Conservation (phyloP, 352 stramenopile species). For the Globisporangium cederbergense region DNA sequence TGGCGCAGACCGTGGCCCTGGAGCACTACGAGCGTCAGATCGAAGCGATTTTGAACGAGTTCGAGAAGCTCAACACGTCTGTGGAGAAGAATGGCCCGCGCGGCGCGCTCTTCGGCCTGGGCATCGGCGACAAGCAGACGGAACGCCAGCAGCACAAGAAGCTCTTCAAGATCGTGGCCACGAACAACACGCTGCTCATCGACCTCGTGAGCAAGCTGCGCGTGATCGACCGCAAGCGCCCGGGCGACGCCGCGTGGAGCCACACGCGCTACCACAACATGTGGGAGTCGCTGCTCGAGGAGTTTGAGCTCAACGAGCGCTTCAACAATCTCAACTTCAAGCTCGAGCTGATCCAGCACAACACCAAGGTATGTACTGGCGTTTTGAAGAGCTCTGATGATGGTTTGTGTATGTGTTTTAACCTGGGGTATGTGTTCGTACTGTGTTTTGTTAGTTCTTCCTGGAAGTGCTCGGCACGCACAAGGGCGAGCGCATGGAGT, state of each 20-base stretch:
- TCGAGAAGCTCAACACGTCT: conserved; percentile 91
- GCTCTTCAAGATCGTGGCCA: conserved; percentile 90
- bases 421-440: background rate
- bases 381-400: background rate
- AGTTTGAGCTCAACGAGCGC: conserved; percentile 93
- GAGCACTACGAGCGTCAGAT: conserved; percentile 96
- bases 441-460: conserved; percentile 85
- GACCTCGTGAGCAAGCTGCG: conserved; percentile 96
- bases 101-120: conserved; percentile 61
- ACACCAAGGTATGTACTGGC: conserved; percentile 88
- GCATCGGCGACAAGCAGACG: conserved; percentile 41
- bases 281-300: conserved; percentile 84
- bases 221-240: conserved; percentile 92
- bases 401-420: background rate
- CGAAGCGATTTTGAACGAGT: conserved; percentile 93
- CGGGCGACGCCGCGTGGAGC: conserved; percentile 93
- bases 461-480: conserved; percentile 95
- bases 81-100: conserved; percentile 76
- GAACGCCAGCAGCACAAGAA: conserved; percentile 78
- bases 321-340: conserved; percentile 98
- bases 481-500: conserved; percentile 94
- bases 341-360: conserved; percentile 96
- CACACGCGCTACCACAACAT: conserved; percentile 93
- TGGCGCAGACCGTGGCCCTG: conserved; percentile 94
- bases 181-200: conserved; percentile 96